Percentiles rank a stretch among this genome's conserved stretches.
These are phyloP conservation scores for Mortierella sp. DNA, from an alignment of 371 early-diverging fungal species.

Conservation along the genomic window DNA sequence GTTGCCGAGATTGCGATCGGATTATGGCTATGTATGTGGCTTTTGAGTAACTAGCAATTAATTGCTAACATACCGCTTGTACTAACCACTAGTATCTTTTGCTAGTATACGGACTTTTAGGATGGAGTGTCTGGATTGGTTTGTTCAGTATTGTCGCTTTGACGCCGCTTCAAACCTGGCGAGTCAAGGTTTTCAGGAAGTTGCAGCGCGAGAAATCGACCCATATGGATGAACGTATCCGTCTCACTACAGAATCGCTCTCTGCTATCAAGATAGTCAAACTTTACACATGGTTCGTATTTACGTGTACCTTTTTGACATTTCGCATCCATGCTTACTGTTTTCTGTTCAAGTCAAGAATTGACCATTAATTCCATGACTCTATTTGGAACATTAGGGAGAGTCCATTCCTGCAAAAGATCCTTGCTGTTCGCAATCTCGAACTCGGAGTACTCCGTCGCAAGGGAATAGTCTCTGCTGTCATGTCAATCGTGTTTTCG, in stretches of 20 bases:
- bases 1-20: constrained; percentile 25
- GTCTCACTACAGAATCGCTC: constrained; percentile 50
- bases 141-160: constrained; percentile 14
- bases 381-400: constrained; percentile 9
- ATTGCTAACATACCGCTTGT: background rate
- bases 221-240: constrained; percentile 42
- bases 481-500: constrained; percentile 21
- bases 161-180: constrained; percentile 25
- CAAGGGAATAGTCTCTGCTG: background rate
- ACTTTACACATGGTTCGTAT: constrained; percentile 60
- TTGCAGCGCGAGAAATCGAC: constrained; percentile 1
- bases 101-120: constrained; percentile 21
- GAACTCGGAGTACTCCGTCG: constrained; percentile 13
- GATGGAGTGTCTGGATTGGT: constrained; percentile 36
- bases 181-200: constrained; percentile 9
- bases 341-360: background rate
- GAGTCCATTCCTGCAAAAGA: constrained; percentile 16
- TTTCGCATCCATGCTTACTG: background rate
- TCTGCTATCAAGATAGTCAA: constrained; percentile 62
- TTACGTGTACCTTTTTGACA: background rate
- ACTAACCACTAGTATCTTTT: constrained; percentile 2
- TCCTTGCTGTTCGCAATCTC: constrained; percentile 18
- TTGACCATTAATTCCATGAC: background rate
- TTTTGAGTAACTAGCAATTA: background rate
- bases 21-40: constrained; percentile 11